These are phyloP conservation scores for Echium plantagineum DNA, from an alignment of 257 asterid genomes.

Conservation along the genomic window DNA sequence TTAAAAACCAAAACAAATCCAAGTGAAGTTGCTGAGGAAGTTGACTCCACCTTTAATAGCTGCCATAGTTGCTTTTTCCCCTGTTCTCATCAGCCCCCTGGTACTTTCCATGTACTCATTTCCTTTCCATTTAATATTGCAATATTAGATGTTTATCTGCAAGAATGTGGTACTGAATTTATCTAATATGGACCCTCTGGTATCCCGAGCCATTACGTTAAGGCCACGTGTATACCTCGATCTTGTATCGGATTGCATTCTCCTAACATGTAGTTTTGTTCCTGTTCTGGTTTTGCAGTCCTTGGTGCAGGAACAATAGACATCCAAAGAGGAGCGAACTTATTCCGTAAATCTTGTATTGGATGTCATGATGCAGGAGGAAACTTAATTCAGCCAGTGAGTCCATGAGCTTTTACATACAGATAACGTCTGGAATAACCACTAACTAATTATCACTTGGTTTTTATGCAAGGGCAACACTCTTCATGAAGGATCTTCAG, in stretches of 20 bases:
- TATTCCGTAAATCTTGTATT: conserved; percentile 69
- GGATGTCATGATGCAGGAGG: conserved; percentile 94
- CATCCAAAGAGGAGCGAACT: conserved; percentile 47
- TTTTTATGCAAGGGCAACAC: conserved; percentile 61
- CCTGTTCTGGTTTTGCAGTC: too few relatives aligned
- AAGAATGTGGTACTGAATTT: too few relatives aligned
- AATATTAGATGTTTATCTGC: too few relatives aligned
- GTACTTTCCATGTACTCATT: not conserved
- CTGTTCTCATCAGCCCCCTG: not conserved
- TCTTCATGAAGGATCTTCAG: conserved; percentile 58
- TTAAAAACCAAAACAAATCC: too few relatives aligned
- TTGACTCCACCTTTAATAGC: not conserved
- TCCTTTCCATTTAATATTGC: too few relatives aligned
- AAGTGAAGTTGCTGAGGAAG: not conserved
- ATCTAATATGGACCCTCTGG: too few relatives aligned
- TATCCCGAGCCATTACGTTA: too few relatives aligned
- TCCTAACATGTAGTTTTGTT: too few relatives aligned
- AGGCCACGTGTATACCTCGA: too few relatives aligned
- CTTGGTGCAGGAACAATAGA: conserved; percentile 46
- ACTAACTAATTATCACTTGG: conserved; percentile 14
- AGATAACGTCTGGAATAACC: not conserved
- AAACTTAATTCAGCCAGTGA: conserved; percentile 88
- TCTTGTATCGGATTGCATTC: too few relatives aligned
- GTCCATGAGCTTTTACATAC: conserved; percentile 18
- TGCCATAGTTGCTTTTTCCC: not conserved